Percentiles rank a stretch among this genome's conserved stretches.
phyloP scores from a whole-genome alignment of 805 yeast species.

The Hanseniaspora vineae region DNA sequence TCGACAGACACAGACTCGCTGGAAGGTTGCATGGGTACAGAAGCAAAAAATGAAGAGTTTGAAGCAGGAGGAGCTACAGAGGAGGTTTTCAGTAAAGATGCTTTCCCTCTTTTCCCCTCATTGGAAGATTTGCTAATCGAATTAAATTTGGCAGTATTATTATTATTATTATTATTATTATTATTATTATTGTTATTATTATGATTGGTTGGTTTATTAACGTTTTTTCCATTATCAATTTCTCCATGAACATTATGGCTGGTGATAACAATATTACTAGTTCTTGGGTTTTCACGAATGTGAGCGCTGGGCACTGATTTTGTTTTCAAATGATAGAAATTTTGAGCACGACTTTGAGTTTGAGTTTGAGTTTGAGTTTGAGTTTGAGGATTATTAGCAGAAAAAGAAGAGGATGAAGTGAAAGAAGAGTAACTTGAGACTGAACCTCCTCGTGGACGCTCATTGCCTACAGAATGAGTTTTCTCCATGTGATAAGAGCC shows the following conservation, averaged over 20 bases:
- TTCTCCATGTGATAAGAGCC: no score
- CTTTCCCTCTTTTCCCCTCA: background rate
- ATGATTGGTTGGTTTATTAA: background rate
- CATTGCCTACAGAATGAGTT: no score
- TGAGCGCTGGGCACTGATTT: no score
- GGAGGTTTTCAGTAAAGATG: background rate
- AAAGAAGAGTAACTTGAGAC: no score
- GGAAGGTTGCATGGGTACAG: background rate
- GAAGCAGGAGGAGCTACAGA: background rate
- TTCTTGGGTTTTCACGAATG: background rate
- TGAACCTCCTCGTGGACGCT: no score
- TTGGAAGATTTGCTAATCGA: background rate
- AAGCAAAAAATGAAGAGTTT: background rate
- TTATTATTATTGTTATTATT: background rate
- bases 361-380: no score
- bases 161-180: background rate
- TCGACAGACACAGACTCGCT: background rate
- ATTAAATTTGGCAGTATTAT: no score
- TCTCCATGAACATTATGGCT: constrained; percentile 6
- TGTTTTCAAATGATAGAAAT: no score
- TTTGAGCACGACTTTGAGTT: no score
- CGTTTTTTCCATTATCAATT: background rate
- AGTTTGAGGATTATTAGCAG: no score
- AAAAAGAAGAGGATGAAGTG: no score
- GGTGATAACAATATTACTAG: constrained; percentile 7